Conservation (phyloP, 441 rosid species). For the Brassica hybrid region DNA sequence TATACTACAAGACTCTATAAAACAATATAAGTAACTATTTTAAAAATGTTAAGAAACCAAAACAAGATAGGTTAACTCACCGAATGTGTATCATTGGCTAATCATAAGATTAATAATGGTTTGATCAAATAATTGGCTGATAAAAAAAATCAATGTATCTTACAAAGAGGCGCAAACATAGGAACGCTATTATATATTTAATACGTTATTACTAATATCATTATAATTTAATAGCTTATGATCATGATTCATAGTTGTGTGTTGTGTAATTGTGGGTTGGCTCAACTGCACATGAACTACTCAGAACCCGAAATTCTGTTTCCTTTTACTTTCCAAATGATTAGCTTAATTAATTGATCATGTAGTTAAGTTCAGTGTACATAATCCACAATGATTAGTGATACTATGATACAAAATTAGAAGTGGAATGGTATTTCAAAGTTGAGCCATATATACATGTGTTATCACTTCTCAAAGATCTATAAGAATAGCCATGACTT, state of each 20-base stretch:
- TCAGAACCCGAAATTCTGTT: slow-evolving; percentile 30
- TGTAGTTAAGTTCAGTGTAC: too few relatives aligned
- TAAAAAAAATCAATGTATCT: slow-evolving; percentile 22
- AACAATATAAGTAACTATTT: slow-evolving; percentile 7
- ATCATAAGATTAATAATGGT: slow-evolving; percentile 40
- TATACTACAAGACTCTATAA: slow-evolving; percentile 1
- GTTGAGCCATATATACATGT: too few relatives aligned
- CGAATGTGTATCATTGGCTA: slow-evolving; percentile 39
- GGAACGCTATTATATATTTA: slow-evolving; percentile 11
- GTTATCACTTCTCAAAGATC: too few relatives aligned
- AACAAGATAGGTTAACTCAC: slow-evolving; percentile 34
- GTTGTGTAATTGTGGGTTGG: slow-evolving; percentile 47
- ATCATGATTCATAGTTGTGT: slow-evolving; percentile 45
- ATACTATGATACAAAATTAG: too few relatives aligned
- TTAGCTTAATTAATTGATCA: too few relatives aligned
- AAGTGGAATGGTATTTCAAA: too few relatives aligned
- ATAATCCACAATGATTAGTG: too few relatives aligned
- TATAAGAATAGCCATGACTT: too few relatives aligned
- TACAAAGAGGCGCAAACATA: slow-evolving; percentile 44
- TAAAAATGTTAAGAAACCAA: slow-evolving; percentile 13
- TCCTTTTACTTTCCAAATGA: too few relatives aligned
- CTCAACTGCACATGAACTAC: slow-evolving; percentile 51
- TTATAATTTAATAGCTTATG: slow-evolving; percentile 4
- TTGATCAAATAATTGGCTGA: slow-evolving; percentile 33
- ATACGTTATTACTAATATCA: slow-evolving; percentile 1